Conservation (phyloP, 2,329 filamentous ascomycete species). For the Pseudocercospora ulei region DNA sequence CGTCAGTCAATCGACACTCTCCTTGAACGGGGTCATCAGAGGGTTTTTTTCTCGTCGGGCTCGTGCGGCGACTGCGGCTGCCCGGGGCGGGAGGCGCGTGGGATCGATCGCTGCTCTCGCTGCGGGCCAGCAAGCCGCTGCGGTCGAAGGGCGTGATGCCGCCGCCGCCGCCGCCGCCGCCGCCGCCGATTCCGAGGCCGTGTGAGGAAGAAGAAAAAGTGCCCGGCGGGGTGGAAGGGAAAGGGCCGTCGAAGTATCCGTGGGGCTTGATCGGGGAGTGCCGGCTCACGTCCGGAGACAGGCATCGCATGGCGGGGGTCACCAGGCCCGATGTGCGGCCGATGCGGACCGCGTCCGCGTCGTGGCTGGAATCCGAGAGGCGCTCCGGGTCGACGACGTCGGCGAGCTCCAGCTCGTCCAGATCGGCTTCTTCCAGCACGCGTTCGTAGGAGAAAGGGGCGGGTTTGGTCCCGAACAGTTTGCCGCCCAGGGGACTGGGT, state of each 20-base stretch:
- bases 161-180: conserved; percentile 22
- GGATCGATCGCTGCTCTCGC: conserved; percentile 77
- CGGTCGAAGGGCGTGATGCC: conserved; percentile 45
- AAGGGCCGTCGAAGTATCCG: conserved; percentile 41
- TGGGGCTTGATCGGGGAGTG: conserved; percentile 25
- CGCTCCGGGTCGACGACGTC: conserved; percentile 51
- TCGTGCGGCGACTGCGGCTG: conserved; percentile 42
- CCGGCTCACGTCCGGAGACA: conserved; percentile 30
- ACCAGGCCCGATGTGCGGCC: conserved; percentile 58
- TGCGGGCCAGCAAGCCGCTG: conserved; percentile 66
- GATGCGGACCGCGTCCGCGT: conserved; percentile 38
- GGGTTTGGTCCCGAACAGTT: conserved; percentile 54
- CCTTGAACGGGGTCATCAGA: conserved; percentile 33
- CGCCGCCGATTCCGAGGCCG: conserved; percentile 23
- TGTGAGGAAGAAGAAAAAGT: conserved; percentile 17
- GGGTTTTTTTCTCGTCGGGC: conserved; percentile 43
- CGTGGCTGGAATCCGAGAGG: conserved; percentile 19
- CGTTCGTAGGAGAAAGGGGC: conserved; percentile 59
- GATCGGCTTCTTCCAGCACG: conserved; percentile 71
- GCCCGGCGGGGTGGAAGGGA: conserved; percentile 27
- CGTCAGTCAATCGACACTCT: conserved; percentile 33
- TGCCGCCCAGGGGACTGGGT: conserved; percentile 35
- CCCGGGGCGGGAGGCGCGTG: conserved; percentile 53
- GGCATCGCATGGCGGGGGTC: conserved; percentile 44
- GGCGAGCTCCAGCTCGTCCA: conserved; percentile 66